Percentiles rank a stretch among this genome's conserved stretches.
Conservation (phyloP, 768 basidiomycete species). For the Suillus subluteus region DNA sequence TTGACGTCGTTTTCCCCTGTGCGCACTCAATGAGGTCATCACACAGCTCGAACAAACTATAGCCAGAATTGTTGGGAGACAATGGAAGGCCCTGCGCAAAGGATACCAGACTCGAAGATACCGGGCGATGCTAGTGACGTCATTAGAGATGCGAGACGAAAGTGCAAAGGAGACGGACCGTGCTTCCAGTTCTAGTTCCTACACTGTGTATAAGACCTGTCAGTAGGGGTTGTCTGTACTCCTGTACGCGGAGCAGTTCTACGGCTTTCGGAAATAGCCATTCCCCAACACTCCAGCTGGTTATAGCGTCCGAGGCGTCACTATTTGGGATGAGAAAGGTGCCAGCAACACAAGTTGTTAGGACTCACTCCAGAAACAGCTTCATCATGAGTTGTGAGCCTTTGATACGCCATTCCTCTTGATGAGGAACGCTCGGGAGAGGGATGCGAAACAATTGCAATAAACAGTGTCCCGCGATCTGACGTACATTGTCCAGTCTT, state of each 20-base stretch:
- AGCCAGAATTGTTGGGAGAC: slow-evolving; percentile 34
- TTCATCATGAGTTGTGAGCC: slow-evolving; percentile 49
- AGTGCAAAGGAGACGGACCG: slow-evolving; percentile 52
- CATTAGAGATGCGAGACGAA: slow-evolving; percentile 19
- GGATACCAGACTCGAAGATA: slow-evolving; percentile 58
- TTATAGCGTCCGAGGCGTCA: slow-evolving; percentile 33
- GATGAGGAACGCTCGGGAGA: slow-evolving; percentile 43
- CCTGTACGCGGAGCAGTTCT: slow-evolving; percentile 60
- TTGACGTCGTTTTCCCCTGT: slow-evolving; percentile 57
- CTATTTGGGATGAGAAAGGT: slow-evolving; percentile 24
- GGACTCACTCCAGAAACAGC: slow-evolving; percentile 55
- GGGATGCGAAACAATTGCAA: slow-evolving; percentile 50
- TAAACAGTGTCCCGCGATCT: slow-evolving; percentile 72
- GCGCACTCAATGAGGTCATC: slow-evolving; percentile 61
- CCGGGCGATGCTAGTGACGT: slow-evolving; percentile 64
- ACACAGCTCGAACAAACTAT: slow-evolving; percentile 55
- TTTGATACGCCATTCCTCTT: slow-evolving; percentile 56
- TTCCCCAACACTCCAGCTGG: slow-evolving; percentile 68
- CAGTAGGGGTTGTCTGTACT: slow-evolving; percentile 66
- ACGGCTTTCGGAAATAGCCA: slow-evolving; percentile 80
- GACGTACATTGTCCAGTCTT: slow-evolving; percentile 88
- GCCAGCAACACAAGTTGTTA: neutral
- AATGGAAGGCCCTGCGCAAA: slow-evolving; percentile 61
- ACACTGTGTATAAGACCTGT: slow-evolving; percentile 78
- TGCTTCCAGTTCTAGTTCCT: slow-evolving; percentile 83